Percentiles rank a stretch among this genome's conserved stretches.
phyloP scores from a whole-genome alignment of 1,139 yeast species.

The Nakaseomyces glabratus region DNA sequence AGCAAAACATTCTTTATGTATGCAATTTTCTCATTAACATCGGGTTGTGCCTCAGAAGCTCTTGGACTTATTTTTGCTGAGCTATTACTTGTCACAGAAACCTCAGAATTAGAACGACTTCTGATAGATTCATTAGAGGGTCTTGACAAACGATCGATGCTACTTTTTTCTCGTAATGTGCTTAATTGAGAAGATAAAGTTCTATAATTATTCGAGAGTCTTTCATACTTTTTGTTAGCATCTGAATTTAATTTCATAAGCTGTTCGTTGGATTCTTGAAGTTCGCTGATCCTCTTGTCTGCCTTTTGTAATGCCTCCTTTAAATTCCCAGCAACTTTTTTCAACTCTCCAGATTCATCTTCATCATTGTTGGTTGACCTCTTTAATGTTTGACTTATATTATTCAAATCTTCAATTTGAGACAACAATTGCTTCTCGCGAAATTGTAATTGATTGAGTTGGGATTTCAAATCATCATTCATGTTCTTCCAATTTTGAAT shows the following conservation, averaged over 20 bases:
- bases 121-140: constrained; percentile 3
- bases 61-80: constrained; percentile 7
- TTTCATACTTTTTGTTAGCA: constrained; percentile 51
- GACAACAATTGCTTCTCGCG: constrained; percentile 34
- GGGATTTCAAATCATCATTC: constrained; percentile 27
- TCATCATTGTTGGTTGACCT: constrained; percentile 20
- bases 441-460: constrained; percentile 22
- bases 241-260: constrained; percentile 64
- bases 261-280: constrained; percentile 47
- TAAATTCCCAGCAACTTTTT: constrained; percentile 35
- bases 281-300: constrained; percentile 44
- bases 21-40: constrained; percentile 43
- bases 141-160: constrained; percentile 20
- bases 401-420: constrained; percentile 26
- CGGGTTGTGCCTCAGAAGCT: constrained; percentile 22
- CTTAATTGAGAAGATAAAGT: constrained; percentile 48
- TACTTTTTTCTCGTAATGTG: constrained; percentile 30
- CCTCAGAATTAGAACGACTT: constrained; percentile 22
- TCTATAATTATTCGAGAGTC: constrained; percentile 60
- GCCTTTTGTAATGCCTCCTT: constrained; percentile 45
- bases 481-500: constrained; percentile 28
- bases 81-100: constrained; percentile 13
- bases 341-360: constrained; percentile 27
- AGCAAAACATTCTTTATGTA: constrained; percentile 80
- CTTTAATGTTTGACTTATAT: constrained; percentile 21